These are phyloP conservation scores for Aquilaria sinensis DNA, from an alignment of 345 rosid genomes.

Conservation along the genomic window DNA sequence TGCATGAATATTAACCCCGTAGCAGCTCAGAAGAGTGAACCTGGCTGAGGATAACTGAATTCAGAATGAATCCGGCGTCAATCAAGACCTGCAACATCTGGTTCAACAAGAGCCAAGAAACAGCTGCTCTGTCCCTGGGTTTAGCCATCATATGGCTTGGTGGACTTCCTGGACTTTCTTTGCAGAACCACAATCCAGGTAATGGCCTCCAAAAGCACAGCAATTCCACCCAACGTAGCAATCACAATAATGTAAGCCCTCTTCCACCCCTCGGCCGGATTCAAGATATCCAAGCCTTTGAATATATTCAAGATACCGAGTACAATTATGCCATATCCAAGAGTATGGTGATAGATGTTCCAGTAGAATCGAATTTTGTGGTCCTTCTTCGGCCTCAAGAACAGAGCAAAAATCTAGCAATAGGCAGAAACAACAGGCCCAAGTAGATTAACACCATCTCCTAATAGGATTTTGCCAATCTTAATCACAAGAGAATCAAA, in stretches of 20 bases:
- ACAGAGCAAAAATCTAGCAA: conserved; percentile 60
- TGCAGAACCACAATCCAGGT: conserved; percentile 68
- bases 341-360: conserved; percentile 74
- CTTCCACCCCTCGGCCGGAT: conserved; percentile 49
- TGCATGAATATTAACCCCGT: too few species aligned
- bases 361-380: conserved; percentile 70
- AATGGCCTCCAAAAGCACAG: conserved; percentile 52
- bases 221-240: conserved; percentile 44
- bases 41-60: too few species aligned
- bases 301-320: conserved; percentile 66
- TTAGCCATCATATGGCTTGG: conserved; percentile 42
- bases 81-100: not conserved
- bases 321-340: conserved; percentile 54
- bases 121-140: conserved; percentile 30
- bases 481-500: too few species aligned
- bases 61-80: not conserved
- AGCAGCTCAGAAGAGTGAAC: too few species aligned
- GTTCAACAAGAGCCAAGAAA: not conserved
- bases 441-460: not conserved
- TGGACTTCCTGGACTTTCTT: conserved; percentile 49
- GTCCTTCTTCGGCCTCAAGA: conserved; percentile 78
- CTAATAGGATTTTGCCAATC: too few species aligned
- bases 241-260: conserved; percentile 41
- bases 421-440: conserved; percentile 5
- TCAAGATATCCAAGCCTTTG: conserved; percentile 65